Base-by-base conservation (phyloP, 768 basidiomycete genomes). In the Zangia roseola region DNA sequence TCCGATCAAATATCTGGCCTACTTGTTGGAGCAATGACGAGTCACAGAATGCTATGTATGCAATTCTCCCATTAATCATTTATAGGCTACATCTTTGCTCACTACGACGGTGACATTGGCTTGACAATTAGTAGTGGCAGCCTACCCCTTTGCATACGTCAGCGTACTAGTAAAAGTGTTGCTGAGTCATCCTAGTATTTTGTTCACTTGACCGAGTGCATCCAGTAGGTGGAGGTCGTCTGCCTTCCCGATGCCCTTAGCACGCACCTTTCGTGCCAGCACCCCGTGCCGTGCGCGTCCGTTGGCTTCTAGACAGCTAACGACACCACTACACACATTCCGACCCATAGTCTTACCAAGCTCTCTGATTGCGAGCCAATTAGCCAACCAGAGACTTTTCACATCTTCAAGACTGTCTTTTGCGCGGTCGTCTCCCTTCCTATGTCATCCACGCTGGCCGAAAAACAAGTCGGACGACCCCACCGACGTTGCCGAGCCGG, bases 381-480 rank as follows among this genome's bases (percentile, higher is more conserved):
- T 55, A 10, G 49, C 26, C 19, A 40, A 33, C 39, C 51, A 58
- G 45, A 62, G 70, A 40, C 47, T 50, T 10, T 67, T 73, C 47
- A 50, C 63, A 8, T 55, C 61, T 4, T 70, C 65, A 8, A 47
- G 45, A 5, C 33, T 55, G 5, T 43, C 51, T 5, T 50, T 43
- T 38, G 67, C 67, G 2, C 65, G 60, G 21, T 65, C 67, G 20
- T 69, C 74, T 3, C 67, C 65, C 1, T 50, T 63, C 10, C 42
- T 71, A 9, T 50, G 50, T 19, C 47, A 65, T 28, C 74, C 73
- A n/a, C 70, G 74, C 30, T 70, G 74, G 74, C 40, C 69, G 31
- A 73, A 74, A 52, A 60, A 56, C 41, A 74, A 73, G 53, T 53
- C 60, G 33, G 58, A 54, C 25, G 62, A 64, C 41, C 55, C 59